Percentiles rank a stretch among this genome's conserved stretches.
These are phyloP conservation scores for Bruguiera hainesii DNA, from an alignment of 441 rosid species.

Conservation along the genomic window DNA sequence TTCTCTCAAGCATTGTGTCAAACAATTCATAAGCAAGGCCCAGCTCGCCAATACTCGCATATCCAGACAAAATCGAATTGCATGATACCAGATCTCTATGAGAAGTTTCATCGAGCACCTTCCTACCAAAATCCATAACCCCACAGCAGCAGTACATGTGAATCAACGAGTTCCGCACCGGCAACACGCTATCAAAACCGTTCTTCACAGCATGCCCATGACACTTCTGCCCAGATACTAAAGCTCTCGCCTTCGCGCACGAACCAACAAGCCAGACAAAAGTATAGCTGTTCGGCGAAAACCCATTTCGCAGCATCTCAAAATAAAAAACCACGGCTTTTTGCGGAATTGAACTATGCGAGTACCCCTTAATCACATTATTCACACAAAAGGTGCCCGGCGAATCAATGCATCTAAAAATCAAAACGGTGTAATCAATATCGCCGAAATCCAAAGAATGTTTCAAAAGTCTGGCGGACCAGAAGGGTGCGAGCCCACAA, in stretches of 20 bases:
- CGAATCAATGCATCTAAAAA: slow-evolving; percentile 39
- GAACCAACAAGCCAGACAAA: slow-evolving; percentile 50
- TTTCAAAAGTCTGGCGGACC: slow-evolving; percentile 49
- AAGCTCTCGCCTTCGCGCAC: slow-evolving; percentile 38
- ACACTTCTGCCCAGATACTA: slow-evolving; percentile 42
- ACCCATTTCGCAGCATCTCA: slow-evolving; percentile 41
- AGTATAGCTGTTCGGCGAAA: slow-evolving; percentile 55
- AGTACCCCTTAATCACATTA: slow-evolving; percentile 43
- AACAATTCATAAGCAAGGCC: slow-evolving; percentile 51
- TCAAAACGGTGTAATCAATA: slow-evolving; percentile 36
- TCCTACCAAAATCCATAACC: slow-evolving; percentile 37
- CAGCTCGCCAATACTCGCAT: slow-evolving; percentile 43
- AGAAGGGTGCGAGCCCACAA: slow-evolving; percentile 50
- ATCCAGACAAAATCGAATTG: slow-evolving; percentile 70
- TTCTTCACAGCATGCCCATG: slow-evolving; percentile 60
- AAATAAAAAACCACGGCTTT: slow-evolving; percentile 45
- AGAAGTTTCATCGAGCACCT: slow-evolving; percentile 69
- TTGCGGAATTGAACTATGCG: slow-evolving; percentile 37
- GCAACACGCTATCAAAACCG: slow-evolving; percentile 49
- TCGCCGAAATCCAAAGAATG: slow-evolving; percentile 42
- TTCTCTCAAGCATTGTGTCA: slow-evolving; percentile 54
- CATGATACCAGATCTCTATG: slow-evolving; percentile 75
- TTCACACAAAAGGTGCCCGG: slow-evolving; percentile 43
- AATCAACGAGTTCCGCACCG: slow-evolving; percentile 54
- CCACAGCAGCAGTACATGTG: slow-evolving; percentile 47